These are phyloP conservation scores for Hirschioporus abietinus DNA, from an alignment of 768 basidiomycete species.

Conservation along the genomic window DNA sequence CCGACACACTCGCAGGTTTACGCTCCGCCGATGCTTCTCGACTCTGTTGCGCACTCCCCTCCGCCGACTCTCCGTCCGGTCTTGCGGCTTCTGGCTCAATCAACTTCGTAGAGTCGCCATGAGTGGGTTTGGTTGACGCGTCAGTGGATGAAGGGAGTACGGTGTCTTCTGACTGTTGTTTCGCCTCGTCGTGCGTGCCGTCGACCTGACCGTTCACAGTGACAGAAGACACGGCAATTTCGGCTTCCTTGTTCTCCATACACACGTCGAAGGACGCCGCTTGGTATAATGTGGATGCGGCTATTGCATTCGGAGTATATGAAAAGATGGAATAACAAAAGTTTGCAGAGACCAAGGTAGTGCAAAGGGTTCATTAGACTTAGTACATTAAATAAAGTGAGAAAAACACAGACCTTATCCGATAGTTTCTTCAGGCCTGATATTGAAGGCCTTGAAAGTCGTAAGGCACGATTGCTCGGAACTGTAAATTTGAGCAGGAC, in stretches of 20 bases:
- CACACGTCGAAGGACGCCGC: neutral
- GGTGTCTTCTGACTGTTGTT: neutral
- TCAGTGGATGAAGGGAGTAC: neutral
- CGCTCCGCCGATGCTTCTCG: neutral
- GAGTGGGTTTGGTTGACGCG: neutral
- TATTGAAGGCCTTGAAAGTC: neutral
- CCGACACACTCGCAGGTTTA: neutral
- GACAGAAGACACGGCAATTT: slow-evolving; percentile 1
- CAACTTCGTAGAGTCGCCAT: neutral
- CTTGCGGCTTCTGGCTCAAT: neutral
- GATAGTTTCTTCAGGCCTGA: neutral
- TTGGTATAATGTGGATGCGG: neutral
- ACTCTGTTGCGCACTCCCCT: neutral
- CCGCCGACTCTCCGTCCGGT: neutral
- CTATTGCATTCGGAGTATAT: neutral
- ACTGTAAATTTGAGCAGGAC: neutral
- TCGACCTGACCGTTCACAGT: neutral
- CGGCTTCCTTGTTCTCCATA: neutral
- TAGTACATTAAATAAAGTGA: neutral
- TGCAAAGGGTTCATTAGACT: neutral
- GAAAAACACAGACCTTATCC: neutral
- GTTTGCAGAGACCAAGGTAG: neutral
- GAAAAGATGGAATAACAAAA: neutral
- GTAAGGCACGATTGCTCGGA: neutral
- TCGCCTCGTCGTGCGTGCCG: neutral